Evolutionary conservation across 441 rosid species (phyloP), one percentile per base, ranked within the genome.

Genomic region (Aquilaria agallochum): DNA sequence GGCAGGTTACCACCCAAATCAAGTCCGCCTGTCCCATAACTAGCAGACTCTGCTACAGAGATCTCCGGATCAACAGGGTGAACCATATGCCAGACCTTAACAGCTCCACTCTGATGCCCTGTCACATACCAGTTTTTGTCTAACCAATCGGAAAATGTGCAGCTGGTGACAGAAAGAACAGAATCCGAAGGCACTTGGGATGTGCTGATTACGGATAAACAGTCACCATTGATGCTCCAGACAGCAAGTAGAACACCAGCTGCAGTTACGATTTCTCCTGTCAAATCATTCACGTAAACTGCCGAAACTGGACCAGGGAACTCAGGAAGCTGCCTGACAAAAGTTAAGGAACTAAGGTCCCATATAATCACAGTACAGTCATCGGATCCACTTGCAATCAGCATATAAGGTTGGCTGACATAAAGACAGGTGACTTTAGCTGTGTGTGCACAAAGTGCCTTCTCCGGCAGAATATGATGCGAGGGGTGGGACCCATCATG

Each of bases 201-300:
- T 32, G 97, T 82, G 72, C 82, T 93, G 33, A 88, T 86, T 62
- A 76, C 84, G 8, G 97, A 89, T 52, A 93, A 91, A 71, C 98
- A 93, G 55, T 93, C 98, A 34, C 97, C 98, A 65, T 93, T 93
- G 75, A 93, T 76, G 81, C 95, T 86, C 98, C 98, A 93, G 66
- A 90, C 84, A 40, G 98, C 94, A 64, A 93, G 95, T 67, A 90
- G 64, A 54, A 88, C 82, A 67, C 98, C 98, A 34, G 98, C 92
- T 2, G 98, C 97, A 0, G 98, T 90, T 68, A 85, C 77, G 33
- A 93, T 88, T 75, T 88, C 98, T 30, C 97, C 98, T 0, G 87
- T 86, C 77, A 90, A 83, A 74, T 93, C 90, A 62, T 93, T 93
- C 60, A 90, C 85, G 72, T 88, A 90, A 63, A 90, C 69, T 59